Conservation (phyloP, 164 flowering plant genomes). For the Macadamia integrifolia region DNA sequence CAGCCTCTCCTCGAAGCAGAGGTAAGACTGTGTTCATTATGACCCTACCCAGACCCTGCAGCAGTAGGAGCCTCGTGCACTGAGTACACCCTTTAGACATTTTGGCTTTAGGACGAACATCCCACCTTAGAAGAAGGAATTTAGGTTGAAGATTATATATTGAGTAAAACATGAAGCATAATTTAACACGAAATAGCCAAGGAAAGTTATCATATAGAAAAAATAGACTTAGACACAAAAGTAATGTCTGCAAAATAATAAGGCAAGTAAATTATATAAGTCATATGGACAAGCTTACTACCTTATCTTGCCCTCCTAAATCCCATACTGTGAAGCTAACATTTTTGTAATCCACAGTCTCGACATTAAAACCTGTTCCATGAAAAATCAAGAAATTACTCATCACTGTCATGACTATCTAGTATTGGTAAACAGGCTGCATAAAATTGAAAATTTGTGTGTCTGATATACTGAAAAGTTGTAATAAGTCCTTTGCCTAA, state of each 20-base stretch:
- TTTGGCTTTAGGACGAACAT: neutral
- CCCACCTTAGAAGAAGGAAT: no score
- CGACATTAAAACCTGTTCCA: constrained; percentile 49
- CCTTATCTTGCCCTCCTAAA: constrained; percentile 59
- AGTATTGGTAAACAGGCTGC: neutral
- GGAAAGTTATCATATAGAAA: neutral
- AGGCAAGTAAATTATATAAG: neutral
- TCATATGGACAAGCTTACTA: constrained; percentile 9
- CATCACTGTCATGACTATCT: neutral
- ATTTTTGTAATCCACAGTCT: constrained; percentile 49
- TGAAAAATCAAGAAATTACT: neutral
- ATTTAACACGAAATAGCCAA: neutral
- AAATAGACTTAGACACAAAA: neutral
- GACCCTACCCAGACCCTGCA: no score
- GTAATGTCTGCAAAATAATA: no score
- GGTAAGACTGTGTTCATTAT: no score
- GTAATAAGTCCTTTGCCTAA: neutral
- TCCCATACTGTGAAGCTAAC: constrained; percentile 53
- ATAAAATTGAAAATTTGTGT: neutral
- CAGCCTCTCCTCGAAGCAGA: no score
- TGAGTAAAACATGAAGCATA: neutral
- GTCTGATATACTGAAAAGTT: neutral
- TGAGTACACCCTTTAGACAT: no score
- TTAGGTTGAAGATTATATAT: neutral
- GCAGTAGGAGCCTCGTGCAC: no score